Evolutionary conservation across 2,329 filamentous ascomycete species (phyloP).

Genomic region (Alternaria ethzedia): DNA sequence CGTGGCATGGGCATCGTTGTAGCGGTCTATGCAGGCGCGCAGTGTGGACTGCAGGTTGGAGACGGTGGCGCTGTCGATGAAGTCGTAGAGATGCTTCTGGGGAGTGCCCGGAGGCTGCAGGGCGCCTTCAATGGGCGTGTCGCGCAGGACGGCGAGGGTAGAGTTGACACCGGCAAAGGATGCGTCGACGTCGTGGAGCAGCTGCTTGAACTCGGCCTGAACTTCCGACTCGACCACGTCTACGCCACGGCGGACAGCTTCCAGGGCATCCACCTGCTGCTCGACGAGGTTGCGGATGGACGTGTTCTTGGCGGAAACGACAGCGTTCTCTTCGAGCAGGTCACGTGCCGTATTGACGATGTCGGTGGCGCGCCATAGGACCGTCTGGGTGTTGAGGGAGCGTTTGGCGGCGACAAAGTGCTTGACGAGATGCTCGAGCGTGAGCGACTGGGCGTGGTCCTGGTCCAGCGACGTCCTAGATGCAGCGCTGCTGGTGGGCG

Average conservation of each 20-base stretch:
- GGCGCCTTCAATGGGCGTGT: constrained; percentile 67
- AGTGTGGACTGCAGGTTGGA: constrained; percentile 69
- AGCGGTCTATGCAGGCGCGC: constrained; percentile 72
- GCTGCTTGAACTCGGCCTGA: constrained; percentile 56
- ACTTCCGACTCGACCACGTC: constrained; percentile 51
- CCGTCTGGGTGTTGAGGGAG: constrained; percentile 80
- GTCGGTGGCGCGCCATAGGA: constrained; percentile 85
- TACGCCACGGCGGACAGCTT: constrained; percentile 53
- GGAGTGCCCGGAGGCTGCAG: constrained; percentile 61
- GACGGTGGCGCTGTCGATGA: constrained; percentile 76
- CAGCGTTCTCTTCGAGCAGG: constrained; percentile 78
- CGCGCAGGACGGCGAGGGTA: constrained; percentile 70
- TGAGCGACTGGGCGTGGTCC: constrained; percentile 46
- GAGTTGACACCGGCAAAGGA: constrained; percentile 69
- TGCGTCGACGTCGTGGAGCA: constrained; percentile 70
- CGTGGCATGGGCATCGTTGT: constrained; percentile 70
- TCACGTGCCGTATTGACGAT: constrained; percentile 78
- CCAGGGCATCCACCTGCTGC: constrained; percentile 53
- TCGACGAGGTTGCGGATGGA: constrained; percentile 52
- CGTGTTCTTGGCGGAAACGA: constrained; percentile 64
- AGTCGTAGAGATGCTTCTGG: constrained; percentile 72
- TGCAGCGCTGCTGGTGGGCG: constrained; percentile 46
- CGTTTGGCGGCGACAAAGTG: constrained; percentile 88
- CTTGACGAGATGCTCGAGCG: constrained; percentile 78
- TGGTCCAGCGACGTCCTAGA: constrained; percentile 31